Conservation (phyloP, 345 rosid species). For the Populus nigra region DNA sequence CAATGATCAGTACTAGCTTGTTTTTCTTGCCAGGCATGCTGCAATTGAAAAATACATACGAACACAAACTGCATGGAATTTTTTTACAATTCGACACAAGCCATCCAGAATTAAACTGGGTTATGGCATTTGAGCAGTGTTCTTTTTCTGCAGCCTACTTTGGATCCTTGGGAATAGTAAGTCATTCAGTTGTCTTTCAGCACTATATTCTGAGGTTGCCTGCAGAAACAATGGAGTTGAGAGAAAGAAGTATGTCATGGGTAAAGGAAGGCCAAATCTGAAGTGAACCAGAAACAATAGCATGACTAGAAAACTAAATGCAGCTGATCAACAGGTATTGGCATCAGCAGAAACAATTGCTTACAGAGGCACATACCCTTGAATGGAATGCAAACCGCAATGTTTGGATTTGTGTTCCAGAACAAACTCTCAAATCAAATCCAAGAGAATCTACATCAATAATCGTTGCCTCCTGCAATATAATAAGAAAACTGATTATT, state of each 20-base stretch:
- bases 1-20: neutral
- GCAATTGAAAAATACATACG: slow-evolving; percentile 3
- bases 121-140: neutral
- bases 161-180: slow-evolving; percentile 55
- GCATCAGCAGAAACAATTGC: neutral
- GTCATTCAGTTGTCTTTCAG: slow-evolving; percentile 72
- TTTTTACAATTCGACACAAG: slow-evolving; percentile 12
- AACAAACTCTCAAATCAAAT: slow-evolving; percentile 76
- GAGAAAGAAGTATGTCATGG: neutral
- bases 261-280: neutral
- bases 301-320: neutral
- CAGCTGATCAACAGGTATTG: neutral
- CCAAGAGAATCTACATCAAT: slow-evolving; percentile 75
- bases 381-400: slow-evolving; percentile 66
- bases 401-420: slow-evolving; percentile 77
- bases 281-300: neutral
- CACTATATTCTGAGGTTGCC: slow-evolving; percentile 81
- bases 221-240: slow-evolving; percentile 29
- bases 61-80: neutral
- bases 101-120: slow-evolving; percentile 12
- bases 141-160: slow-evolving; percentile 30
- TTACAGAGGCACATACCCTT: slow-evolving; percentile 44
- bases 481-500: slow-evolving; percentile 3
- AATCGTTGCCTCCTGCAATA: slow-evolving; percentile 64
- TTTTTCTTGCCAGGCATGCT: neutral